Percentiles rank a stretch among this genome's conserved stretches.
Conservation (phyloP, 768 basidiomycete species). For the Mycena vitilis region DNA sequence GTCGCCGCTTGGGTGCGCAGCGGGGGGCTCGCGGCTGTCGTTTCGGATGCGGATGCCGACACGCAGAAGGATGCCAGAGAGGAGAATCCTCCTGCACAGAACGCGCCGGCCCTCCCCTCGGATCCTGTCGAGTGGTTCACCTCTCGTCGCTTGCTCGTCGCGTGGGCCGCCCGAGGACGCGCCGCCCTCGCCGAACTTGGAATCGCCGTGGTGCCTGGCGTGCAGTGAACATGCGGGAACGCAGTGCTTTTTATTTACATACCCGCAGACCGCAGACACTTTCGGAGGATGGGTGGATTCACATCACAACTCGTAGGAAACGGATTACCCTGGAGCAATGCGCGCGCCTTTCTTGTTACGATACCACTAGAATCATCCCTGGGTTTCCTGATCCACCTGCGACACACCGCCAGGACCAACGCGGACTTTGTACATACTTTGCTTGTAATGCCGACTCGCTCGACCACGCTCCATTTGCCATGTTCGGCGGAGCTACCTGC, state of each 20-base stretch:
- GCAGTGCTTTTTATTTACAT: neutral
- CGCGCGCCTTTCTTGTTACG: neutral
- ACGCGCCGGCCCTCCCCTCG: slow-evolving; percentile 2
- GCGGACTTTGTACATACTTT: neutral
- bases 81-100: neutral
- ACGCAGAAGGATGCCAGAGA: neutral
- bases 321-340: neutral
- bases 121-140: slow-evolving; percentile 62
- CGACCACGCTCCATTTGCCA: neutral
- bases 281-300: neutral
- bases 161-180: slow-evolving; percentile 68
- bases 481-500: too few species aligned
- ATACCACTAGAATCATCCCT: too few species aligned
- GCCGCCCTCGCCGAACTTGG: slow-evolving; percentile 59
- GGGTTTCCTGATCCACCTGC: too few species aligned
- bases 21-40: slow-evolving; percentile 49
- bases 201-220: slow-evolving; percentile 46
- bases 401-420: neutral
- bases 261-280: slow-evolving; percentile 1
- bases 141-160: slow-evolving; percentile 49
- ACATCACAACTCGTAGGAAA: neutral
- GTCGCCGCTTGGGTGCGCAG: slow-evolving; percentile 61
- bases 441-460: neutral
- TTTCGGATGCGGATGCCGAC: slow-evolving; percentile 18
- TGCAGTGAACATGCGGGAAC: slow-evolving; percentile 17